A percentile compares a stretch with the other conserved stretches of the same genome.
Evolutionary conservation across 257 asterid genomes (phyloP).

Genomic region (Misopates orontium): DNA sequence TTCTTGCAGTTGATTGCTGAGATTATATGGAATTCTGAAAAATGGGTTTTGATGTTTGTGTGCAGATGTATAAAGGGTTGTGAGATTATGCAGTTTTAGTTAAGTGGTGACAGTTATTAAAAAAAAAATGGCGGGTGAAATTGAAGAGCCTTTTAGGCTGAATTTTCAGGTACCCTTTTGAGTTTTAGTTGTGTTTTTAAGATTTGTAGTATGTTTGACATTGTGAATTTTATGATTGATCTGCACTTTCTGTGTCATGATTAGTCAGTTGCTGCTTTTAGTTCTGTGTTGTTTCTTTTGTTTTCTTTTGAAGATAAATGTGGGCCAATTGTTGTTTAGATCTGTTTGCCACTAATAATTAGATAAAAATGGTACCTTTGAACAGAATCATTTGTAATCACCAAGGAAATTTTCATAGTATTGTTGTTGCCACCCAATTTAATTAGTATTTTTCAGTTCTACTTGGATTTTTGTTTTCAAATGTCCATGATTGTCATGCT

Average conservation of each 20-base stretch:
- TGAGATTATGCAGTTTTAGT: conserved; percentile 15
- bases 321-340: not conserved
- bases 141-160: conserved; percentile 56
- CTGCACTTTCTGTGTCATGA: conserved; percentile 6
- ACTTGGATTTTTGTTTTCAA: not conserved
- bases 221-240: conserved; percentile 23
- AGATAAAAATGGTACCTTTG: not conserved
- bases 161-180: conserved; percentile 58
- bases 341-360: not conserved
- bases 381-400: not conserved
- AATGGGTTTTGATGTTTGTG: conserved; percentile 35
- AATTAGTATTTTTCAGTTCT: not conserved
- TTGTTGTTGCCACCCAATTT: too few relatives aligned
- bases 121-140: conserved; percentile 65
- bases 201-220: conserved; percentile 20
- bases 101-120: conserved; percentile 28
- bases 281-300: too few relatives aligned
- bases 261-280: conserved; percentile 4
- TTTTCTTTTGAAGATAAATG: not conserved
- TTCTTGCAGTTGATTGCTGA: not conserved
- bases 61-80: conserved; percentile 34
- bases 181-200: conserved; percentile 10
- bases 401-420: not conserved
- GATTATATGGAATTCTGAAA: conserved; percentile 12
- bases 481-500: not conserved